Percentiles rank a stretch among this genome's conserved stretches.
Evolutionary conservation across 2,329 filamentous ascomycete genomes (phyloP).

Genomic region (Diaporthe humulicola): DNA sequence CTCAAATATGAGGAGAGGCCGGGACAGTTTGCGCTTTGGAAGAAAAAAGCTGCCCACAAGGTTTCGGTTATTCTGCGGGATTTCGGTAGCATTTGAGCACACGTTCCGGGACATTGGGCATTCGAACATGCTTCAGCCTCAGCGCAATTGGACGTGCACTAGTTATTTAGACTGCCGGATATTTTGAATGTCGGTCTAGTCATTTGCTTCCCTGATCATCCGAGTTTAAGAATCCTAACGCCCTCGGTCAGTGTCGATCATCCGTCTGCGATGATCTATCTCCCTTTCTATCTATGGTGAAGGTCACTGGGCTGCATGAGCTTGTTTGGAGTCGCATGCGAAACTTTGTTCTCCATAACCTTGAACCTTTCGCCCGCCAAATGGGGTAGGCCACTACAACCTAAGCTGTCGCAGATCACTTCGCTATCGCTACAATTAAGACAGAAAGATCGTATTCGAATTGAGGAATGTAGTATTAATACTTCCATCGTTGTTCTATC

Average conservation of each 20-base stretch:
- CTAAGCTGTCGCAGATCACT: not conserved
- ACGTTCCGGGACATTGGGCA: not conserved
- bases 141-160: not conserved
- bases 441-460: not conserved
- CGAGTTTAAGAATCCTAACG: not conserved
- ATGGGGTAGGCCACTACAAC: not conserved
- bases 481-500: not conserved
- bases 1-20: not conserved
- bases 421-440: not conserved
- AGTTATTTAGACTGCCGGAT: not conserved
- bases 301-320: not conserved
- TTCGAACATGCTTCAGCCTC: not conserved
- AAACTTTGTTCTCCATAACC: constrained; percentile 19
- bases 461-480: not conserved
- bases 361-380: not conserved
- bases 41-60: not conserved
- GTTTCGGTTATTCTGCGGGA: constrained; percentile 12
- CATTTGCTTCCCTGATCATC: not conserved
- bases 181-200: not conserved
- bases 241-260: not conserved
- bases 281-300: not conserved
- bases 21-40: not conserved
- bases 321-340: constrained; percentile 3
- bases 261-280: not conserved
- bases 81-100: not conserved